Evolutionary conservation across 805 yeast species (phyloP).

Genomic region (Teunomyces atbi): DNA sequence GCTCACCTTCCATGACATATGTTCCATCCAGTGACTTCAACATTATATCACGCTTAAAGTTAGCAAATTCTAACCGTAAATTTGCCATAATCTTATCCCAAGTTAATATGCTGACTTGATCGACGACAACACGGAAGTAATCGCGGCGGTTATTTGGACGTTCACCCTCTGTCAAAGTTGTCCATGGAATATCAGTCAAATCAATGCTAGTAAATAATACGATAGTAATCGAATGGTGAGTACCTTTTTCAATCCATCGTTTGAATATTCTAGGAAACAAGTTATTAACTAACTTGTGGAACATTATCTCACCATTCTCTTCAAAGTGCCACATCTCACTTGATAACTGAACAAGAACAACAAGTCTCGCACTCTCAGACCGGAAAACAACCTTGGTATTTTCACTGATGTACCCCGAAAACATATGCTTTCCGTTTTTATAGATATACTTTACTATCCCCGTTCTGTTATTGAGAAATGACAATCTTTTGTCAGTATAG

Average conservation of each 20-base stretch:
- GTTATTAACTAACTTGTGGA: conserved; percentile 89
- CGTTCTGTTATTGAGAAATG: conserved; percentile 60
- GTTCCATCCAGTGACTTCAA: conserved; percentile 33
- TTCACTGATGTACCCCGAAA: conserved; percentile 74
- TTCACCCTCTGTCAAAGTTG: conserved; percentile 67
- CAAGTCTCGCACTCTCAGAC: conserved; percentile 84
- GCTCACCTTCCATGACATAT: conserved; percentile 30
- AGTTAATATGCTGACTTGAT: conserved; percentile 81
- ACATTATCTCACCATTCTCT: conserved; percentile 91
- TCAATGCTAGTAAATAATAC: conserved; percentile 85
- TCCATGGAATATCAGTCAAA: conserved; percentile 49
- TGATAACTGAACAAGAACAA: conserved; percentile 83
- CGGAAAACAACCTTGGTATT: conserved; percentile 81
- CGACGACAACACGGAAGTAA: conserved; percentile 90
- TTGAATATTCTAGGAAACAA: conserved; percentile 85
- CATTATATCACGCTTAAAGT: conserved; percentile 72
- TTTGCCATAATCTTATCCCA: conserved; percentile 94
- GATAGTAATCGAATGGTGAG: conserved; percentile 89
- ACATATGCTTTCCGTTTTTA: conserved; percentile 62
- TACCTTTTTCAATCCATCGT: conserved; percentile 80
- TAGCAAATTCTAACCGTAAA: conserved; percentile 78
- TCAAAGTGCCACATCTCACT: conserved; percentile 98
- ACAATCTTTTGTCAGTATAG: conserved; percentile 60
- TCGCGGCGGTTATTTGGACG: conserved; percentile 66
- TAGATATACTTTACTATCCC: conserved; percentile 63